phyloP scores from a whole-genome alignment of 1,284 basidiomycete species.

The Coniophora puteana region DNA sequence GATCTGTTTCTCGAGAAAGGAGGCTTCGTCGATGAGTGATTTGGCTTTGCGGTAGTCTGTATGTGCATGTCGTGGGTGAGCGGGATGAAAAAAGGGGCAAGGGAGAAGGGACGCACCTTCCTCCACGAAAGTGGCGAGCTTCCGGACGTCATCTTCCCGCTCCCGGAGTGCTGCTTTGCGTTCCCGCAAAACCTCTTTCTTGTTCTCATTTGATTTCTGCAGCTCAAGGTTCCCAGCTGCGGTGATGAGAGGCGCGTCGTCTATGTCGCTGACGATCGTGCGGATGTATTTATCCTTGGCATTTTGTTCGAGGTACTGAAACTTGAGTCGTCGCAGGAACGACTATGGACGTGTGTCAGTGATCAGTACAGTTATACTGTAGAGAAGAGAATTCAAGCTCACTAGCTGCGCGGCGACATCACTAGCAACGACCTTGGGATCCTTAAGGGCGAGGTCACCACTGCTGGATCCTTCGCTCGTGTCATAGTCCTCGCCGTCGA shows the following conservation, averaged over 20 bases:
- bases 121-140: slow-evolving; percentile 62
- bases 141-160: slow-evolving; percentile 56
- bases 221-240: slow-evolving; percentile 71
- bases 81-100: slow-evolving; percentile 1
- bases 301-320: slow-evolving; percentile 82
- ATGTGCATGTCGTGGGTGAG: background rate
- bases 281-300: slow-evolving; percentile 84
- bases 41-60: slow-evolving; percentile 63
- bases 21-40: slow-evolving; percentile 49
- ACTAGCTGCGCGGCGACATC: slow-evolving; percentile 25
- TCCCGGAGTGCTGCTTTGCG: slow-evolving; percentile 61
- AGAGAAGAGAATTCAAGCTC: slow-evolving; percentile 10
- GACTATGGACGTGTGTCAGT: slow-evolving; percentile 38
- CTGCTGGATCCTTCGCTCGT: no score
- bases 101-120: slow-evolving; percentile 42
- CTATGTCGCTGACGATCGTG: slow-evolving; percentile 78
- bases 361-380: no score
- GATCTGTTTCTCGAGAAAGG: slow-evolving; percentile 66
- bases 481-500: no score
- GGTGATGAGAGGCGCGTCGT: slow-evolving; percentile 72
- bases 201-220: slow-evolving; percentile 56
- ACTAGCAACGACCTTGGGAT: slow-evolving; percentile 27
- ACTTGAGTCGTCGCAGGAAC: slow-evolving; percentile 80
- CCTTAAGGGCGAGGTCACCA: slow-evolving; percentile 14
- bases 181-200: slow-evolving; percentile 64